phyloP scores from a whole-genome alignment of 306 rosid species.

The Vigna nakashimae region DNA sequence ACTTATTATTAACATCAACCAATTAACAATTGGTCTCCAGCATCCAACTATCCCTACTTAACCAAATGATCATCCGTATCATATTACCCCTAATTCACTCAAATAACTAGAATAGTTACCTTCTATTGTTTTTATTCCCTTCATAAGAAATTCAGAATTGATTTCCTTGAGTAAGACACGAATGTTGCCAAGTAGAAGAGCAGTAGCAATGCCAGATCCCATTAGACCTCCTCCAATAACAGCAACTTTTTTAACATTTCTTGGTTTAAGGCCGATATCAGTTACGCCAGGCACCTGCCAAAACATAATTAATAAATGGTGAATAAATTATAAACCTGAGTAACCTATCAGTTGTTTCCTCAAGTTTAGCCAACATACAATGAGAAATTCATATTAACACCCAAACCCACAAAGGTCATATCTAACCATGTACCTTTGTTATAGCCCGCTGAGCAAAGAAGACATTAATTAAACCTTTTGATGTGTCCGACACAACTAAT shows the following conservation, averaged over 20 bases:
- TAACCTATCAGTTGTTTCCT: constrained; percentile 18
- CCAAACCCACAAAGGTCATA: constrained; percentile 15
- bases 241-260: constrained; percentile 85
- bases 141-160: constrained; percentile 79
- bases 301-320: constrained; percentile 25
- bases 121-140: constrained; percentile 75
- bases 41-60: constrained; percentile 10
- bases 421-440: constrained; percentile 73
- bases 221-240: constrained; percentile 97
- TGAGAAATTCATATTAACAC: constrained; percentile 34
- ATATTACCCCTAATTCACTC: constrained; percentile 6
- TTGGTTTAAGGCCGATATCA: constrained; percentile 89
- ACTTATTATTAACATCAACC: background rate
- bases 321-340: constrained; percentile 25
- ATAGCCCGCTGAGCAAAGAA: constrained; percentile 90
- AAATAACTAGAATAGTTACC: constrained; percentile 55
- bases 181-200: constrained; percentile 76
- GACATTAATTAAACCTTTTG: constrained; percentile 85
- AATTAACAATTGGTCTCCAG: constrained; percentile 1
- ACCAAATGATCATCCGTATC: background rate
- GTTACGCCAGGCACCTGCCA: constrained; percentile 90
- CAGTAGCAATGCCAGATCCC: constrained; percentile 99
- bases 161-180: constrained; percentile 87
- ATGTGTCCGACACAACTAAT: constrained; percentile 72
- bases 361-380: constrained; percentile 25